Conservation (phyloP, 2,329 filamentous ascomycete species). For the Penicillium psychrosexuale region DNA sequence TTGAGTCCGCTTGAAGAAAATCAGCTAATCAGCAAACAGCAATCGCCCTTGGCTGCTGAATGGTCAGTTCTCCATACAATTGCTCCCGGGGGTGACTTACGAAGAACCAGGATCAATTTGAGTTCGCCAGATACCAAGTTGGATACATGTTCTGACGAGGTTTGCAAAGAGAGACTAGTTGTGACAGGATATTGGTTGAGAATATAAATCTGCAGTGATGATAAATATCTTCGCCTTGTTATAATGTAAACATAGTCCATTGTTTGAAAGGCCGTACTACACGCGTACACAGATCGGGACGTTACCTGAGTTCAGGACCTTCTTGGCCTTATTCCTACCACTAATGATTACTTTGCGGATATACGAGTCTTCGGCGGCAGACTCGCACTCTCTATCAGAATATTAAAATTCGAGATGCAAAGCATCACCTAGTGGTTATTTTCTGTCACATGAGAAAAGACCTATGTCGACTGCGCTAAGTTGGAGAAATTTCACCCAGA, state of each 20-base stretch:
- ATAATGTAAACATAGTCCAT: not conserved
- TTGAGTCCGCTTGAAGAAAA: not conserved
- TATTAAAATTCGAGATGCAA: not conserved
- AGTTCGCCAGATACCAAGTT: not conserved
- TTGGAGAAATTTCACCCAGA: not conserved
- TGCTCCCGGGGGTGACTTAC: not conserved
- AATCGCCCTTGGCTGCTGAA: constrained; percentile 19
- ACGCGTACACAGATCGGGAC: not conserved
- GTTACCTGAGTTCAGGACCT: not conserved
- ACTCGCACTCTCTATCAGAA: not conserved
- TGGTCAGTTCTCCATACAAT: not conserved
- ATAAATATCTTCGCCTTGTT: not conserved
- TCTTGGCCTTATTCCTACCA: not conserved
- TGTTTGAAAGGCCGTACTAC: not conserved
- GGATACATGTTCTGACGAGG: not conserved
- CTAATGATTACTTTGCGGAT: not conserved
- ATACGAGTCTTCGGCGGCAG: not conserved
- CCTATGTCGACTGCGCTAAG: too few species aligned
- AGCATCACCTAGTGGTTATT: not conserved
- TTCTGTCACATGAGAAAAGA: not conserved
- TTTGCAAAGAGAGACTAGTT: not conserved
- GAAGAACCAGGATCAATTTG: not conserved
- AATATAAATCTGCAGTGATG: not conserved
- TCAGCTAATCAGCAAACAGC: constrained; percentile 11
- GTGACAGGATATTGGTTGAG: not conserved